Evolutionary conservation across 163 green algal genomes (phyloP).

Genomic region (Trebouxiophyceae sp.): DNA sequence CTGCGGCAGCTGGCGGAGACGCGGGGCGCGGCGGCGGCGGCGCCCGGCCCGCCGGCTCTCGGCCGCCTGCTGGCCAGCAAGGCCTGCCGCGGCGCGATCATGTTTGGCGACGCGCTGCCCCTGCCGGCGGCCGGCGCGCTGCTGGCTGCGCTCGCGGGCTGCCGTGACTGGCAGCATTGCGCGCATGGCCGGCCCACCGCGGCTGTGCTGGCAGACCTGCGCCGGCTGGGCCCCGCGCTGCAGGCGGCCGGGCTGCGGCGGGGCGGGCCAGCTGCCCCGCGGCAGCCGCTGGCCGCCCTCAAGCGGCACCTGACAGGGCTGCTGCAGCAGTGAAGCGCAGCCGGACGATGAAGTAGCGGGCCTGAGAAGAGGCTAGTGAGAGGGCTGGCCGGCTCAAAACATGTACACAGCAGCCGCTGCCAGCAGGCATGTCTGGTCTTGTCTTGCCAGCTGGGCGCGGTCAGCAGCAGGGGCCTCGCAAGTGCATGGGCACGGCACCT

Average conservation of each 20-base stretch:
- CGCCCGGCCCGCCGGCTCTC: slow-evolving; percentile 38
- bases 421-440: too few relatives aligned
- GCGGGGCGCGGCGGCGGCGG: slow-evolving; percentile 14
- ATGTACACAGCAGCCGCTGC: too few relatives aligned
- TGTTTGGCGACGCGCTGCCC: slow-evolving; percentile 76
- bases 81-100: slow-evolving; percentile 73
- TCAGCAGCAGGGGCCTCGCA: too few relatives aligned
- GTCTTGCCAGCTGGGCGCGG: too few relatives aligned
- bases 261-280: too few relatives aligned
- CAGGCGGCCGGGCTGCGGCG: neutral
- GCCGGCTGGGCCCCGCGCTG: slow-evolving; percentile 1
- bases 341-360: too few relatives aligned
- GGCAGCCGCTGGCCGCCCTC: too few relatives aligned
- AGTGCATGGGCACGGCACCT: too few relatives aligned
- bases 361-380: too few relatives aligned
- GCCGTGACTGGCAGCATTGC: slow-evolving; percentile 51
- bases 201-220: slow-evolving; percentile 42
- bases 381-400: too few relatives aligned
- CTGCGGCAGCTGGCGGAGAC: slow-evolving; percentile 58
- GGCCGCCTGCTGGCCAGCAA: slow-evolving; percentile 55
- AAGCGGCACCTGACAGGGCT: neutral
- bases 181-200: slow-evolving; percentile 71
- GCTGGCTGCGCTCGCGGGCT: slow-evolving; percentile 17
- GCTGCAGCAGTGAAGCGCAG: too few relatives aligned
- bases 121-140: slow-evolving; percentile 20